Conservation (phyloP, 2,329 filamentous ascomycete species). For the Cadophora gregata region DNA sequence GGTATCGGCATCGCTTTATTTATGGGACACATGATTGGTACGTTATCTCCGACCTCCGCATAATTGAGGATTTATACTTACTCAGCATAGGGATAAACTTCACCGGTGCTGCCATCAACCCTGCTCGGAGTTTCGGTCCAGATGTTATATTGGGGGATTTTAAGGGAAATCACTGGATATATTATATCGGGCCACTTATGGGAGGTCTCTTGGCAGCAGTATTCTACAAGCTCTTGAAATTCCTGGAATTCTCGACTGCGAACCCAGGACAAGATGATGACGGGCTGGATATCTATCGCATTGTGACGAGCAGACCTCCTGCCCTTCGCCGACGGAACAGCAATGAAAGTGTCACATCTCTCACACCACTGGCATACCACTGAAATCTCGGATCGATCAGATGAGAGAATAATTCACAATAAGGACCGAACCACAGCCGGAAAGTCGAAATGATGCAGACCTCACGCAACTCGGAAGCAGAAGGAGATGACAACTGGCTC, state of each 20-base stretch:
- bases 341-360: conserved; percentile 1
- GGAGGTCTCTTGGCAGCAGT: conserved; percentile 53
- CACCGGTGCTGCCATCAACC: conserved; percentile 55
- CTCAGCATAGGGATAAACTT: conserved; percentile 49
- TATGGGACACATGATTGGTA: conserved; percentile 49
- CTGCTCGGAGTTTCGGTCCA: conserved; percentile 52
- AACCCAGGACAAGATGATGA: conserved; percentile 56
- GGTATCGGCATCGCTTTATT: conserved; percentile 76
- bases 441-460: neutral
- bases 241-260: conserved; percentile 56
- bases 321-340: neutral
- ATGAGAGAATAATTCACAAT: neutral
- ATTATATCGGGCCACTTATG: conserved; percentile 56
- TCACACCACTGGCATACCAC: conserved; percentile 3
- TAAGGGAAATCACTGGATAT: conserved; percentile 54
- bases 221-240: conserved; percentile 55
- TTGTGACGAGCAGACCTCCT: conserved; percentile 7
- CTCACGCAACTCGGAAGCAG: neutral
- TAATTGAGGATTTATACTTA: neutral
- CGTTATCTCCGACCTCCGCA: neutral
- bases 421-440: neutral
- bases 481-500: neutral
- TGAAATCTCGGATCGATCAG: neutral
- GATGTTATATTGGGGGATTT: conserved; percentile 51
- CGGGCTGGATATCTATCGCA: conserved; percentile 15